These are phyloP conservation scores for Cicer arietinum DNA, from an alignment of 306 rosid genomes.

Conservation along the genomic window DNA sequence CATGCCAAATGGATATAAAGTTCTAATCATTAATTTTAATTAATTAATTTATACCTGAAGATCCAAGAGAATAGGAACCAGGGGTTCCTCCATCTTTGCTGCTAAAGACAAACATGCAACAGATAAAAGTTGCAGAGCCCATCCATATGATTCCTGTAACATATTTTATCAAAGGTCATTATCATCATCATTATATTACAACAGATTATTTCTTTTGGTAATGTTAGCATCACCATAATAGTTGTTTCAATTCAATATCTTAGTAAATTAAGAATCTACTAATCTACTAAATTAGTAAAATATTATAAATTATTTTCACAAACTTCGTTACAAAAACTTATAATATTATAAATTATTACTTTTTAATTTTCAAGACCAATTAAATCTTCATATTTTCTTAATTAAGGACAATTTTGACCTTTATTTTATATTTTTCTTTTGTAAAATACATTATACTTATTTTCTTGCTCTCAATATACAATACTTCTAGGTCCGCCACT, in stretches of 20 bases:
- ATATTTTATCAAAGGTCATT: conserved; percentile 29
- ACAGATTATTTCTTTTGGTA: too few relatives aligned
- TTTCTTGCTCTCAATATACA: too few relatives aligned
- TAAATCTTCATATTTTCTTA: too few relatives aligned
- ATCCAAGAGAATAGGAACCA: conserved; percentile 88
- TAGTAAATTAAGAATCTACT: not conserved
- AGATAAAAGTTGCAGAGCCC: conserved; percentile 90
- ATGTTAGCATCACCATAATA: too few relatives aligned
- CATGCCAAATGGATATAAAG: not conserved
- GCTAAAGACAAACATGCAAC: conserved; percentile 96
- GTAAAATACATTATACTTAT: too few relatives aligned
- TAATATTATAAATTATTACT: too few relatives aligned
- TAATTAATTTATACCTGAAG: conserved; percentile 70
- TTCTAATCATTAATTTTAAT: not conserved
- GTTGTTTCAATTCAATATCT: not conserved
- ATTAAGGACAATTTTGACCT: too few relatives aligned
- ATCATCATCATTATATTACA: conserved; percentile 6
- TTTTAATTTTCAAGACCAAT: too few relatives aligned
- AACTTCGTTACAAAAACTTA: too few relatives aligned
- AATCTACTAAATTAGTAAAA: not conserved
- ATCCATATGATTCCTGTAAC: conserved; percentile 74
- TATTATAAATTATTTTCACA: too few relatives aligned
- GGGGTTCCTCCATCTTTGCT: conserved; percentile 98
- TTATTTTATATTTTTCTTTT: too few relatives aligned
- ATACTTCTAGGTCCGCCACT: too few relatives aligned